Evolutionary conservation across 2,329 filamentous ascomycete genomes (phyloP).

Genomic region (Fusarium sp.): DNA sequence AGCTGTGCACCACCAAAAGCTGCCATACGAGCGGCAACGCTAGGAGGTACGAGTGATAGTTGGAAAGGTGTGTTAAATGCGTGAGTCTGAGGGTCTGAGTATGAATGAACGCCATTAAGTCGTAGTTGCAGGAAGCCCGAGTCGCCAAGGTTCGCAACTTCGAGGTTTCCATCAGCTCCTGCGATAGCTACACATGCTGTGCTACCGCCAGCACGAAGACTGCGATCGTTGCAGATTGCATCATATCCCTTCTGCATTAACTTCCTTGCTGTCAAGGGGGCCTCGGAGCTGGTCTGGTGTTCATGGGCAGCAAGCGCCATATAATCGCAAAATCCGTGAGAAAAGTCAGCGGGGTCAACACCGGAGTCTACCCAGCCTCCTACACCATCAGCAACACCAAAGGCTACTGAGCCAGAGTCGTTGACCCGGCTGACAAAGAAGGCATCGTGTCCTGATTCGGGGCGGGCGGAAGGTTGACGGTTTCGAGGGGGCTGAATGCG

Average conservation of each 20-base stretch:
- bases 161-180: slow-evolving; percentile 77
- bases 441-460: slow-evolving; percentile 91
- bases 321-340: slow-evolving; percentile 91
- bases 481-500: slow-evolving; percentile 64
- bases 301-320: slow-evolving; percentile 84
- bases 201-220: slow-evolving; percentile 85
- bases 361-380: slow-evolving; percentile 95
- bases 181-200: slow-evolving; percentile 92
- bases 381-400: slow-evolving; percentile 94
- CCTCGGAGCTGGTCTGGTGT: slow-evolving; percentile 58
- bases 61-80: slow-evolving; percentile 98
- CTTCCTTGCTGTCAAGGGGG: slow-evolving; percentile 70
- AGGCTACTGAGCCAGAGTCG: slow-evolving; percentile 77
- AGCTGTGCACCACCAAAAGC: slow-evolving; percentile 87
- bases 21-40: slow-evolving; percentile 81
- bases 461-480: slow-evolving; percentile 62
- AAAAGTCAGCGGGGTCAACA: slow-evolving; percentile 95
- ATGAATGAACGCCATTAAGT: slow-evolving; percentile 85
- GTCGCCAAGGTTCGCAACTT: slow-evolving; percentile 95
- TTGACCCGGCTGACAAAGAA: slow-evolving; percentile 93
- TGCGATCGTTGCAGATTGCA: slow-evolving; percentile 78
- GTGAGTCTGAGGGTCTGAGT: slow-evolving; percentile 90
- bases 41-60: slow-evolving; percentile 86
- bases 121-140: slow-evolving; percentile 92
- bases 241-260: slow-evolving; percentile 90